These are phyloP conservation scores for Meyerozyma athensensis DNA, from an alignment of 1,139 yeast species.

Conservation along the genomic window DNA sequence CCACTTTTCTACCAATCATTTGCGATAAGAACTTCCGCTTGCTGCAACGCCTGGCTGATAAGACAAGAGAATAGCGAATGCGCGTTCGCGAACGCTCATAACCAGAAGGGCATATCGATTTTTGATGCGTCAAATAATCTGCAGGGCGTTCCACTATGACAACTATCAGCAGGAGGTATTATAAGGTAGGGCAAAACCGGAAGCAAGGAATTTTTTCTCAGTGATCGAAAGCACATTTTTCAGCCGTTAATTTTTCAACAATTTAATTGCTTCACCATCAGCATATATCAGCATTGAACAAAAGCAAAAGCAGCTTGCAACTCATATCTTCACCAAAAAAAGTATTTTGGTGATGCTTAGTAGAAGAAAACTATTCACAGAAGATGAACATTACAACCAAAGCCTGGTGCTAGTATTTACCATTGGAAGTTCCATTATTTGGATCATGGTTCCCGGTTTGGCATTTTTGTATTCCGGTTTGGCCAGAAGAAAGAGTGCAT, in stretches of 20 bases:
- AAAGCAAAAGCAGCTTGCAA: neutral
- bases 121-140: slow-evolving; percentile 1
- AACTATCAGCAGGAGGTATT: slow-evolving; percentile 1
- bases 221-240: too few relatives aligned
- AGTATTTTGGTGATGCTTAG: slow-evolving; percentile 12
- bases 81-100: slow-evolving; percentile 3
- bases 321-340: too few relatives aligned
- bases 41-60: neutral
- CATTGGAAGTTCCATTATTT: slow-evolving; percentile 67
- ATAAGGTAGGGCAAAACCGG: slow-evolving; percentile 2
- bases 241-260: too few relatives aligned
- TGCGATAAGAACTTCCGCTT: neutral
- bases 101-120: neutral
- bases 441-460: slow-evolving; percentile 93
- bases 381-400: slow-evolving; percentile 39
- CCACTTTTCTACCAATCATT: neutral
- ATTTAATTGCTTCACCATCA: too few relatives aligned
- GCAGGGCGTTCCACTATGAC: slow-evolving; percentile 4
- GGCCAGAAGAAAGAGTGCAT: slow-evolving; percentile 86
- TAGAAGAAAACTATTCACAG: slow-evolving; percentile 32
- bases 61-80: neutral
- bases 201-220: neutral
- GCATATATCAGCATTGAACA: too few relatives aligned
- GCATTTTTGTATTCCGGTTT: slow-evolving; percentile 91
- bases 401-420: slow-evolving; percentile 43